Percentiles rank a stretch among this genome's conserved stretches.
phyloP scores from a whole-genome alignment of 805 yeast genomes.

The Nakazawaea ishiwadae region DNA sequence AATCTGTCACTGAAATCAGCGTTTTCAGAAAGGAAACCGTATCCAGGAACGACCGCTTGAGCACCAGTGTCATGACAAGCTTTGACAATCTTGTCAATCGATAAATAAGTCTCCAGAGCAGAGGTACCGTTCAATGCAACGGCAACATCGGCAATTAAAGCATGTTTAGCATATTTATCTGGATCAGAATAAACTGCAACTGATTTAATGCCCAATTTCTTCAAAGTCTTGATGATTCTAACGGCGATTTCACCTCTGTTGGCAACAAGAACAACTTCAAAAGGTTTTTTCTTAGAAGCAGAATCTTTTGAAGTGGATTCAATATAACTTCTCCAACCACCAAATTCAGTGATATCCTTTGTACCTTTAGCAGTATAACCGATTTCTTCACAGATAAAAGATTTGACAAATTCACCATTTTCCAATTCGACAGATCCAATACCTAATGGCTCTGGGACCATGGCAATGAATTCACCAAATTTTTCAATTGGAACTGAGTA shows the following conservation, averaged over 20 bases:
- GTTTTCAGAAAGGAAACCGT: conserved; percentile 93
- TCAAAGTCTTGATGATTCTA: conserved; percentile 83
- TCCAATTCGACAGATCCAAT: conserved; percentile 88
- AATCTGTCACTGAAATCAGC: conserved; percentile 94
- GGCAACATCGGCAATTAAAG: conserved; percentile 74
- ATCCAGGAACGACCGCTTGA: conserved; percentile 97
- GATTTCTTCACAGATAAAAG: conserved; percentile 89
- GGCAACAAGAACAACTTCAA: conserved; percentile 84
- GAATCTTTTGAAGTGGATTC: conserved; percentile 28
- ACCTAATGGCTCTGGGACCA: conserved; percentile 94
- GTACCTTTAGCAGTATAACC: conserved; percentile 76
- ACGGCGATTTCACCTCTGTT: conserved; percentile 98
- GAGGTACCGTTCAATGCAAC: conserved; percentile 74
- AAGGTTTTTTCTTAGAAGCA: conserved; percentile 47
- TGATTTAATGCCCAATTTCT: conserved; percentile 69
- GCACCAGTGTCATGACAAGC: conserved; percentile 85
- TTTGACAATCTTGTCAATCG: conserved; percentile 75
- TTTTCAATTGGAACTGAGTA: conserved; percentile 74
- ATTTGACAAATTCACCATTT: conserved; percentile 81
- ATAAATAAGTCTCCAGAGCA: conserved; percentile 88
- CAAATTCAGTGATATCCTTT: conserved; percentile 75
- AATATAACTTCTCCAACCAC: conserved; percentile 81
- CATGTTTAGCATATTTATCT: conserved; percentile 87
- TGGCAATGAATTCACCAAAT: conserved; percentile 78
- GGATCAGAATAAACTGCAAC: conserved; percentile 90